phyloP scores from a whole-genome alignment of 306 rosid species.

The Prosopis cineraria region DNA sequence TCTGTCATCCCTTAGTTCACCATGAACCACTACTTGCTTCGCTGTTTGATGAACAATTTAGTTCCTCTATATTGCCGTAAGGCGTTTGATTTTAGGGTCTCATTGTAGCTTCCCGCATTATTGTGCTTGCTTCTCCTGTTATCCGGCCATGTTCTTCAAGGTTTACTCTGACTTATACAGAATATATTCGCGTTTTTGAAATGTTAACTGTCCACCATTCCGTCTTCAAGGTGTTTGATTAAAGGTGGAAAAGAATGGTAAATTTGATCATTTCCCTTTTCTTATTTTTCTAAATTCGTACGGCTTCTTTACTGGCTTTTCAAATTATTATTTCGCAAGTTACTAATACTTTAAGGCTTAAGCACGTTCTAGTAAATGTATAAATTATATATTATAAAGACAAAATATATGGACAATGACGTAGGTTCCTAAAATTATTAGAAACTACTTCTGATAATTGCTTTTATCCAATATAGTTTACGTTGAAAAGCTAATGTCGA shows the following conservation, averaged over 20 bases:
- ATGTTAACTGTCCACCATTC: slow-evolving; percentile 10
- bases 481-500: slow-evolving; percentile 30
- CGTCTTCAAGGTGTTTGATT: slow-evolving; percentile 45
- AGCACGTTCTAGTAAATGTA: slow-evolving; percentile 22
- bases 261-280: not conserved
- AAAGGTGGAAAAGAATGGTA: slow-evolving; percentile 38
- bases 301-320: not conserved
- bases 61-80: slow-evolving; percentile 2
- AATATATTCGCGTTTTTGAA: slow-evolving; percentile 1
- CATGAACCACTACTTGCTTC: not conserved
- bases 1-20: slow-evolving; percentile 4
- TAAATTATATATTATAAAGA: slow-evolving; percentile 1
- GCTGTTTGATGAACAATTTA: not conserved
- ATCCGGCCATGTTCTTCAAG: not conserved
- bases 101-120: not conserved
- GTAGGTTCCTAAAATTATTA: slow-evolving; percentile 5
- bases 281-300: not conserved
- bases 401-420: slow-evolving; percentile 10
- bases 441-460: not conserved
- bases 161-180: slow-evolving; percentile 7
- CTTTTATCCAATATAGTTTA: slow-evolving; percentile 8
- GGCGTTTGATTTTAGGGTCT: slow-evolving; percentile 21
- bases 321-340: slow-evolving; percentile 8
- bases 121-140: slow-evolving; percentile 4
- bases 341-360: slow-evolving; percentile 2